Evolutionary conservation across 805 yeast species (phyloP), one percentile per base, ranked within the genome.

Genomic region (Nakazawaea holstii): DNA sequence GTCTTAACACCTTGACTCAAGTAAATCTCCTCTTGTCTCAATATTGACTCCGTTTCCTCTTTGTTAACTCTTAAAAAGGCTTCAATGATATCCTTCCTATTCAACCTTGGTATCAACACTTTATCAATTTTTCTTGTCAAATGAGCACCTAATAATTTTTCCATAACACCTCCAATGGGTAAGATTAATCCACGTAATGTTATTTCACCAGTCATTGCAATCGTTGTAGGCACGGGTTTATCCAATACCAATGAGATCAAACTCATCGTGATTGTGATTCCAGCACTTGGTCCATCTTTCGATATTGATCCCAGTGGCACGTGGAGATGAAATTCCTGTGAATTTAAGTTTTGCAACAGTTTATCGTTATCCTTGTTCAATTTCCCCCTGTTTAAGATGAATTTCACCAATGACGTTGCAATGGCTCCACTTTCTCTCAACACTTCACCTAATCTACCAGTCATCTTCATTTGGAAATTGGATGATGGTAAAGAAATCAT

Each of bases 181-280:
- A 87, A 68, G 0, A 87, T 84, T 54, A 82, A 72, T 6, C 95
- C 95, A 38, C 92, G 67, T 4, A 87, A 70, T 0, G 94, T 85
- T 51, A 87, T 82, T 61, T 87, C 95, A 6, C 95, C 95, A 1
- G 95, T 87, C 94, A 87, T 84, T 43, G 95, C 95, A 43, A 84
- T 67, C 43, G 69, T 66, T 11, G 59, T 56, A 0, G 74, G 72
- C 6, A 73, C 73, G 1, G 76, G 74, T 43, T 66, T 70, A 44
- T 71, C 68, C 35, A 73, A 56, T 6, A 72, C 54, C 46, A 73
- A 59, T 1, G 77, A 73, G 30, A 73, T 59, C 45, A 73, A 70
- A 67, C 68, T 70, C 41, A 72, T 59, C 2, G 79, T 73, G 71
- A 73, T 73, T 4, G 79, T 72, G 42, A 73, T 70, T 14, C 79